Conservation (phyloP, 169 alveolate species). For the Plasmodium adleri region DNA sequence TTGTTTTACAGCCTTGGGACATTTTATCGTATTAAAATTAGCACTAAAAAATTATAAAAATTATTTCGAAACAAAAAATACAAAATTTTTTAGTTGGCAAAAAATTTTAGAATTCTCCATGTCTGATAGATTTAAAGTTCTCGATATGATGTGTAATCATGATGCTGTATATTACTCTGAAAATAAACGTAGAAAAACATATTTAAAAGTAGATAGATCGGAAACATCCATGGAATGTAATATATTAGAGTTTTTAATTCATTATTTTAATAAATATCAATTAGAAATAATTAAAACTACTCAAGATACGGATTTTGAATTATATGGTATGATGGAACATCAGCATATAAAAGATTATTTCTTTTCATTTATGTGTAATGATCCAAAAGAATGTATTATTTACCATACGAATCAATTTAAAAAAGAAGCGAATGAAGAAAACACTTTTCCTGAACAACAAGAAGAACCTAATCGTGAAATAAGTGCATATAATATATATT, state of each 20-base stretch:
- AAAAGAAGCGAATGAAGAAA: slow-evolving; percentile 2
- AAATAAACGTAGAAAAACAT: slow-evolving; percentile 28
- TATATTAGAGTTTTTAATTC: slow-evolving; percentile 42
- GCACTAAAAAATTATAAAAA: slow-evolving; percentile 19
- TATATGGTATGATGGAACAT: slow-evolving; percentile 22
- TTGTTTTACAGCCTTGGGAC: slow-evolving; percentile 31
- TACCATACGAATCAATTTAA: slow-evolving; percentile 17
- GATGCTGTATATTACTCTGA: background rate
- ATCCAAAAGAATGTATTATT: slow-evolving; percentile 18
- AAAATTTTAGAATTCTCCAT: slow-evolving; percentile 17
- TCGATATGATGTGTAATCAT: slow-evolving; percentile 40
- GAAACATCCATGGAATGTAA: slow-evolving; percentile 23
- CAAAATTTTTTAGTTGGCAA: slow-evolving; percentile 51
- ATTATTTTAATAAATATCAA: slow-evolving; percentile 60
- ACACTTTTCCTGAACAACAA: background rate
- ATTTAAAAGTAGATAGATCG: slow-evolving; percentile 15
- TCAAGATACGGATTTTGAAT: slow-evolving; percentile 5
- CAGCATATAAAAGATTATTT: slow-evolving; percentile 27
- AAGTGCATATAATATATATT: slow-evolving; percentile 19
- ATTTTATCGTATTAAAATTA: slow-evolving; percentile 12
- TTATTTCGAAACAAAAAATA: slow-evolving; percentile 16
- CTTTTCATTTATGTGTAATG: slow-evolving; percentile 39
- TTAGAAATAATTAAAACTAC: slow-evolving; percentile 13
- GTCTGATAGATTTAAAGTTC: slow-evolving; percentile 40
- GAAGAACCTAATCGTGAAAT: background rate